Evolutionary conservation across 352 stramenopile species (phyloP), one percentile per base, ranked within the genome.

Genomic region (Phytophthora litchii): DNA sequence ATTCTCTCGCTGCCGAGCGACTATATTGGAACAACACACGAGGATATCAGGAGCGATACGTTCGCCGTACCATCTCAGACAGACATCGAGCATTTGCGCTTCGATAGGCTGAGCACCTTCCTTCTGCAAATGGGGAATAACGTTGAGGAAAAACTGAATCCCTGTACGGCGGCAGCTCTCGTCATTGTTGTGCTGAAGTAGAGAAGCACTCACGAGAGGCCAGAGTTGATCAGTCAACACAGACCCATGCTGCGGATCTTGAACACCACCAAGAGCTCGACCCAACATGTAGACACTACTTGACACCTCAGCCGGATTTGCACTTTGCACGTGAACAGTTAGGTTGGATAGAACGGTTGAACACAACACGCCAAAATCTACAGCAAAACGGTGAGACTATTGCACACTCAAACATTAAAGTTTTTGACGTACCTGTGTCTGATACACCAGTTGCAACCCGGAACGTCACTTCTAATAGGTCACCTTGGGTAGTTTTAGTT

Each of bases 381-480:
- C 5, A 48, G 23, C 17, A 41, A 17, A 56, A 20, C 27, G 56
- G 9, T 62, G 6, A 74, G 16, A 27, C 11, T 17, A 16, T 9
- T 35, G 13, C 35, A 51, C 29, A 11, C 38, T 9, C 17, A 42
- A 47, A 34, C 20, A 10, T 21, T 42, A 43, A 6, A 27, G 34
- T 43, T 8, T 21, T 10, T 27, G 6, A 3, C 72, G 3, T 74
- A 92, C 84, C 82, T 45, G 69, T 20, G 23, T 86, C 60, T 12
- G 64, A 71, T 27, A 83, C 59, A 7, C 70, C 76, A n/a, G 56
- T 40, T 9, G 79, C 67, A 32, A 90, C 45, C 2, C 70, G 74
- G 25, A 90, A 84, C n/a, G 75, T 78, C 3, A 79, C 84, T 64
- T 91, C 80, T 2, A 94, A 47, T 62, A 94, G 34, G 16, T 88